These are phyloP conservation scores for Pisolithus orientalis DNA, from an alignment of 768 basidiomycete species.

Conservation along the genomic window DNA sequence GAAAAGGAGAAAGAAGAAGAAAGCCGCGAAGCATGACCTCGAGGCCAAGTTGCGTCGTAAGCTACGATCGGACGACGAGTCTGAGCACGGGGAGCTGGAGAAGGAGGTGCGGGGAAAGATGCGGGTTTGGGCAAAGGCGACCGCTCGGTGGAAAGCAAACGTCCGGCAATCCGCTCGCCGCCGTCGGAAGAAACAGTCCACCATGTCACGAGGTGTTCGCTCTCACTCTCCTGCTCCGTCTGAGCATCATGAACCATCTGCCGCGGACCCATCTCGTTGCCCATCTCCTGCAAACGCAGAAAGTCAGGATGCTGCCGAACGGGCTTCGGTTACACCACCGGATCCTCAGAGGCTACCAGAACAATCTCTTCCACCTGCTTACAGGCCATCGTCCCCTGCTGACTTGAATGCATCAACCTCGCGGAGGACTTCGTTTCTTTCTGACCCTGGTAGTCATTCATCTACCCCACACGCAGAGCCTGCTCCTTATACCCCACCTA, in stretches of 20 bases:
- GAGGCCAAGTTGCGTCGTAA: conserved; percentile 40
- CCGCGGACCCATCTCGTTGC: conserved; percentile 3
- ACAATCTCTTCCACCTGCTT: conserved; percentile 38
- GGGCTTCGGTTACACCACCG: background rate
- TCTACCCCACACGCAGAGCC: conserved; percentile 11
- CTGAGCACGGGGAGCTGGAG: conserved; percentile 32
- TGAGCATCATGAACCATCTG: conserved; percentile 7
- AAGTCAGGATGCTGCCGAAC: conserved; percentile 1
- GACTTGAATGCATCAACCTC: conserved; percentile 7
- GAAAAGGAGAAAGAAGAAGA: conserved; percentile 37
- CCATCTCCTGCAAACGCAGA: background rate
- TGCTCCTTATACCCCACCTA: conserved; percentile 25
- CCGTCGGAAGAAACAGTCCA: conserved; percentile 30
- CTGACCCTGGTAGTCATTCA: conserved; percentile 4
- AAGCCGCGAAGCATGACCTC: conserved; percentile 36
- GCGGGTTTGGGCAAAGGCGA: conserved; percentile 59
- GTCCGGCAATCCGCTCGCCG: conserved; percentile 56
- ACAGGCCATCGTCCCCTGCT: conserved; percentile 25
- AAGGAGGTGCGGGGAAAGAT: conserved; percentile 45
- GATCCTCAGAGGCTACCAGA: conserved; percentile 13
- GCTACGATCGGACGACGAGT: conserved; percentile 13
- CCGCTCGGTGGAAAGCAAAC: conserved; percentile 63
- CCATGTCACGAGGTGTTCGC: conserved; percentile 4
- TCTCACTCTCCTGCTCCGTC: conserved; percentile 15
- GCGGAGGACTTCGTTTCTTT: conserved; percentile 4